Base-by-base conservation (phyloP, 345 rosid species). In the Dimocarpus longan region DNA sequence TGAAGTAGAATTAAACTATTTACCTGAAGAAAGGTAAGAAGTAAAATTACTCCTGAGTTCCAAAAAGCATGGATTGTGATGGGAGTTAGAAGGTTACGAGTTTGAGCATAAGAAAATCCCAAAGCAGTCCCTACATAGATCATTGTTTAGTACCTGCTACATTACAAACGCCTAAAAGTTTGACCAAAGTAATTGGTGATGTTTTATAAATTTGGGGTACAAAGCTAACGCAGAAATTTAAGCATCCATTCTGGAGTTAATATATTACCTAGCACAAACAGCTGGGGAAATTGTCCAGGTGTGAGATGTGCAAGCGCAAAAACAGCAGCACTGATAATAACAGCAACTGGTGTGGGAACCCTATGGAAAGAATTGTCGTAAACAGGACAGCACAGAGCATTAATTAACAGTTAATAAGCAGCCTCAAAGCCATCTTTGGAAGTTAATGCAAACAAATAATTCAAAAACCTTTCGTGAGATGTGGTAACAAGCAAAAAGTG, bases 21-120 rank as follows among this genome's bases (percentile, higher is more conserved):
- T 86, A 94, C 99, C 97, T 89, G 95, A 89, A 96, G 93, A 71
- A 91, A 90, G 72, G 98, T 93, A 24, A 94, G 97, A 64, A 94
- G 82, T 64, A 93, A 71, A 80, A 94, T 93, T 59, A 93, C 97
- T 64, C 98, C 99, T 0, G 98, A 94, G 85, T 94, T 94, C 98
- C 97, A 93, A 59, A 88, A 86, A 28, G 95, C 96, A 57, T 96
- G 98, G 65, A 96, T 89, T 37, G 92, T 85, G 82, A 94, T 91
- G 8, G 97, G 94, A 32, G 95, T 87, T 70, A 89, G 44, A 74
- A 96, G 98, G 84, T 96, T 94, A 56, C 94, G 96, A 70, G 97
- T 94, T 83, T 93, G 94, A 64, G 97, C 97, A 81, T 96, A 96
- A 0, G 97, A 88, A 70, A 96, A 80, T 62, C 99, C 98, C 85